Conservation (phyloP, 139 green algal genomes). For the Chlamydomonas eustigma region DNA sequence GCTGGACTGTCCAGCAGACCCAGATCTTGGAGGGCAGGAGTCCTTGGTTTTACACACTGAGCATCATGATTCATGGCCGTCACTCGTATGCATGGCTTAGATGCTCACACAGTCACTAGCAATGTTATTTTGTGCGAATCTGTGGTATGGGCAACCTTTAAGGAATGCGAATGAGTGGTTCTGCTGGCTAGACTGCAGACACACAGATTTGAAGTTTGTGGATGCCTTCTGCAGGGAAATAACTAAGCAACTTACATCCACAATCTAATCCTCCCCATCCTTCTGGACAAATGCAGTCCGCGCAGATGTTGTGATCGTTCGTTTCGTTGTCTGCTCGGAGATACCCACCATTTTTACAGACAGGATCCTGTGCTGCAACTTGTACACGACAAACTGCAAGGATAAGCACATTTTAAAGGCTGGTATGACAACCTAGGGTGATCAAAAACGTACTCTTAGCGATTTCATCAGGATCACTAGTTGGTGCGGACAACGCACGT, state of each 20-base stretch:
- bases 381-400: slow-evolving; percentile 33
- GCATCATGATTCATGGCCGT: background rate
- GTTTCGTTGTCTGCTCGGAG: slow-evolving; percentile 42
- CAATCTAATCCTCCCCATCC: slow-evolving; percentile 57
- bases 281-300: slow-evolving; percentile 46
- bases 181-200: too few relatives aligned
- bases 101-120: too few relatives aligned
- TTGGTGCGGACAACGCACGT: background rate
- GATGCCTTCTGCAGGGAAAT: background rate
- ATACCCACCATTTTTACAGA: slow-evolving; percentile 54
- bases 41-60: slow-evolving; percentile 12
- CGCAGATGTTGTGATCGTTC: slow-evolving; percentile 38
- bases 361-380: slow-evolving; percentile 31
- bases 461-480: background rate
- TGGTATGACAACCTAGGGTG: background rate
- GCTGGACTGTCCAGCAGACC: background rate
- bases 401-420: background rate
- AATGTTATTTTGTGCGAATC: too few relatives aligned
- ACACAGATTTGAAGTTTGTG: too few relatives aligned
- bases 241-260: slow-evolving; percentile 28
- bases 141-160: too few relatives aligned
- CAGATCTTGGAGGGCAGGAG: background rate
- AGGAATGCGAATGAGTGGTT: too few relatives aligned
- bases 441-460: slow-evolving; percentile 4
- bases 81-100: background rate